phyloP scores from a whole-genome alignment of 345 rosid species.

The Durio zibethinus region DNA sequence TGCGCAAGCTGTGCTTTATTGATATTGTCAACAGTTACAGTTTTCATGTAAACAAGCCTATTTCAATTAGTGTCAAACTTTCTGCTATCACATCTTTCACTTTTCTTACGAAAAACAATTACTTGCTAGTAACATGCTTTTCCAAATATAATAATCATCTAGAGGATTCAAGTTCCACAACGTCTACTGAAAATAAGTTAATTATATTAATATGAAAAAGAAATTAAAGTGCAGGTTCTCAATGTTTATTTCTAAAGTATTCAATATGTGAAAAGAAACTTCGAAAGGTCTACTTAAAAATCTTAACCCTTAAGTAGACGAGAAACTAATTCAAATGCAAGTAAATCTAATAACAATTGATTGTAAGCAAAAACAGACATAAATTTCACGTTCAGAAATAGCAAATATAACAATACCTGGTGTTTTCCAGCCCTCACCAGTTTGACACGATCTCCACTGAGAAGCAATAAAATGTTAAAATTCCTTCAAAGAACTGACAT shows the following conservation, averaged over 20 bases:
- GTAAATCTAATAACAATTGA: background rate
- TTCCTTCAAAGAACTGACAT: conserved; percentile 36
- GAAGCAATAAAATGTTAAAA: conserved; percentile 8
- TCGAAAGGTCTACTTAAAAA: background rate
- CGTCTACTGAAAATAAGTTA: background rate
- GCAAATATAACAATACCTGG: conserved; percentile 36
- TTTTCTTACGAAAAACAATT: background rate
- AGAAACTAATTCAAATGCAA: background rate
- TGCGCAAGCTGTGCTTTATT: background rate
- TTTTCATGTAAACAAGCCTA: background rate
- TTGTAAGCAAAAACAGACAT: background rate
- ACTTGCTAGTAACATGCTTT: background rate
- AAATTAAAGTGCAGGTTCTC: background rate
- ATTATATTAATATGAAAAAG: background rate
- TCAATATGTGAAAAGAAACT: background rate
- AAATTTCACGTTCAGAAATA: background rate
- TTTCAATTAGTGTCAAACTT: background rate
- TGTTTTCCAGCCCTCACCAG: conserved; percentile 56
- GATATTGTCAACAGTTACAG: background rate
- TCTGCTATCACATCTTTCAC: background rate
- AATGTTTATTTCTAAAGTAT: background rate
- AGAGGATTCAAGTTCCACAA: background rate
- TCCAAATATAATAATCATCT: background rate
- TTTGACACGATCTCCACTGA: conserved; percentile 51
- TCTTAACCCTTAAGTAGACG: background rate